These are phyloP conservation scores for Aspergillus olivimuriae DNA, from an alignment of 495 filamentous ascomycete species.

Conservation along the genomic window DNA sequence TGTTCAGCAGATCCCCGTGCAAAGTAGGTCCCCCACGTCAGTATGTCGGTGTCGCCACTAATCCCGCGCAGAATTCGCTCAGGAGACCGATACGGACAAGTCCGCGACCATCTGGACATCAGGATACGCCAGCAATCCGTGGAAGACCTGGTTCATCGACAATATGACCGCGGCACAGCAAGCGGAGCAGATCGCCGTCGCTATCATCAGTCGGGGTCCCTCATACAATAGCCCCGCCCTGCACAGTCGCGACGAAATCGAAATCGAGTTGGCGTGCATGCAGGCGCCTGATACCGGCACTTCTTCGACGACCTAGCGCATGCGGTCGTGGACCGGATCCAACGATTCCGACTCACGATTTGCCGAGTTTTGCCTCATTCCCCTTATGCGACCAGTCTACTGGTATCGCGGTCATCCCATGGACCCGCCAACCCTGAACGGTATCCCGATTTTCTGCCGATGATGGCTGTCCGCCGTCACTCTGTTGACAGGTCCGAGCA, in stretches of 20 bases:
- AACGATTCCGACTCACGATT: neutral
- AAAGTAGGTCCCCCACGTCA: constrained; percentile 26
- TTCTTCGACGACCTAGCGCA: constrained; percentile 5
- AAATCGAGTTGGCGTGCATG: constrained; percentile 35
- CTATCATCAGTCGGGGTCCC: constrained; percentile 34
- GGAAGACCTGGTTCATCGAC: constrained; percentile 37
- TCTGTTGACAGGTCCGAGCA: no score
- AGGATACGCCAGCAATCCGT: constrained; percentile 26
- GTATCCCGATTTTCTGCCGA: no score
- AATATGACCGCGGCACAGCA: constrained; percentile 30
- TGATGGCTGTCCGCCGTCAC: no score
- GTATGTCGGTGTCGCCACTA: no score
- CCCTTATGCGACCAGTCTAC: no score
- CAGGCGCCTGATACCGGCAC: constrained; percentile 24
- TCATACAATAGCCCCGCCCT: constrained; percentile 22
- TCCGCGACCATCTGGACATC: constrained; percentile 25
- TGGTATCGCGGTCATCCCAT: no score
- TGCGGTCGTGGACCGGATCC: neutral
- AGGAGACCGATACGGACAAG: constrained; percentile 23
- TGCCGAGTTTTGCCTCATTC: no score
- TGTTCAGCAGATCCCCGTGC: constrained; percentile 29
- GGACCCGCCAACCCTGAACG: no score
- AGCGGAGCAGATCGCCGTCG: constrained; percentile 36
- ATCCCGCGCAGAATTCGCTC: constrained; percentile 30
- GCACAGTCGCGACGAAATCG: constrained; percentile 24